phyloP scores from a whole-genome alignment of 2,329 filamentous ascomycete species.

The Aspergillus quadricinctus region DNA sequence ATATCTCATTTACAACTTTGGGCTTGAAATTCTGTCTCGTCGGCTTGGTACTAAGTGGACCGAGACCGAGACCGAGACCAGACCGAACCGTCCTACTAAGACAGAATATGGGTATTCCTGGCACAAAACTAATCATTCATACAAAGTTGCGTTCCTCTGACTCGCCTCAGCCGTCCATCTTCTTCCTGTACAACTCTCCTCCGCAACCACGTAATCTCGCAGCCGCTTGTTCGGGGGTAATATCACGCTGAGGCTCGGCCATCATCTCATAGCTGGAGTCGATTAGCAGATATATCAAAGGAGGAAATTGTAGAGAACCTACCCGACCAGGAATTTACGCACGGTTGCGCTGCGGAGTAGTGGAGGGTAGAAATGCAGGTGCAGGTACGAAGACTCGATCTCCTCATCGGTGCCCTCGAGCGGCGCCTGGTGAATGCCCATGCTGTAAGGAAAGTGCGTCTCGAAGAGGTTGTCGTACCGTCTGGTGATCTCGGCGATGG shows the following conservation, averaged over 20 bases:
- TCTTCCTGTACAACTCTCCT: conserved; percentile 78
- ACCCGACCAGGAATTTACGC: conserved; percentile 89
- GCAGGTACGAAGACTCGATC: conserved; percentile 81
- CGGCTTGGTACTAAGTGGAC: conserved; percentile 3
- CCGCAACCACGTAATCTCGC: conserved; percentile 69
- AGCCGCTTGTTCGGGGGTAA: conserved; percentile 93
- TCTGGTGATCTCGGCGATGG: conserved; percentile 80
- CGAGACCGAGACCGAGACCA: neutral
- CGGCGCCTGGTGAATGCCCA: conserved; percentile 93
- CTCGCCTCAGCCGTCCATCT: conserved; percentile 30
- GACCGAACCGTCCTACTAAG: too few relatives aligned
- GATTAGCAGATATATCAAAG: conserved; percentile 8
- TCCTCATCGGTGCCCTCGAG: conserved; percentile 77
- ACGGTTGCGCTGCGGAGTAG: conserved; percentile 88
- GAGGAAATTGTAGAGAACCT: conserved; percentile 19
- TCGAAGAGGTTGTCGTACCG: conserved; percentile 97
- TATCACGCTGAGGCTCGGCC: conserved; percentile 96
- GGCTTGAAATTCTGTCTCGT: neutral
- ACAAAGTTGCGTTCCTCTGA: neutral
- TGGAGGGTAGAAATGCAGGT: conserved; percentile 97
- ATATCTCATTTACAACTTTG: neutral
- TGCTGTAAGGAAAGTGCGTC: conserved; percentile 94
- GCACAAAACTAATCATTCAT: conserved; percentile 9
- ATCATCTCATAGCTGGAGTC: conserved; percentile 73
- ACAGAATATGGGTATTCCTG: neutral